Evolutionary conservation across 2,329 filamentous ascomycete species (phyloP).

Genomic region (Exophiala oligosperma): DNA sequence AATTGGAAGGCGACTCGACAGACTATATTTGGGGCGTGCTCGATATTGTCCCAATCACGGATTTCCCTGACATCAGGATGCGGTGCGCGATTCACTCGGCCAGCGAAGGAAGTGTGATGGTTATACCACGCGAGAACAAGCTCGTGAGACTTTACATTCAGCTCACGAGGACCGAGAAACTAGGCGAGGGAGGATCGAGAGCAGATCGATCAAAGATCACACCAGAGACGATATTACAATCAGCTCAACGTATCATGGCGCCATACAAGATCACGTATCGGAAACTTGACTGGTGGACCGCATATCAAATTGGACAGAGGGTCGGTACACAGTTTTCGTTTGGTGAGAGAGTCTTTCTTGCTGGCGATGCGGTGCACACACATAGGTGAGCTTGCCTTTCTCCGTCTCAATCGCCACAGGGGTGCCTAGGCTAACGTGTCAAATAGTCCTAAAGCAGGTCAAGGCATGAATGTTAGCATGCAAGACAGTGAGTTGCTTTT

Average conservation of each 20-base stretch:
- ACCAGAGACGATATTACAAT: conserved; percentile 61
- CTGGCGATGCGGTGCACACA: conserved; percentile 66
- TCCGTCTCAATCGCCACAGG: not conserved
- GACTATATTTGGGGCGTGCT: conserved; percentile 46
- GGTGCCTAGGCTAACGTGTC: not conserved
- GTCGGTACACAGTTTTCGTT: conserved; percentile 39
- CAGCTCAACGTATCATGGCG: conserved; percentile 63
- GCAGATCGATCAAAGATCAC: conserved; percentile 51
- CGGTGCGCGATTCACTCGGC: conserved; percentile 60
- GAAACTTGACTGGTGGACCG: conserved; percentile 67
- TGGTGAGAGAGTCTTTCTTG: conserved; percentile 55
- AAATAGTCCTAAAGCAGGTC: conserved; percentile 64
- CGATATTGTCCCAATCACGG: conserved; percentile 53
- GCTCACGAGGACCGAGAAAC: conserved; percentile 40
- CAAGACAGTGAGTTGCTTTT: conserved; percentile 47
- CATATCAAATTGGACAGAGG: conserved; percentile 42
- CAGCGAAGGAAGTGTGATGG: conserved; percentile 59
- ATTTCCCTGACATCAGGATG: conserved; percentile 61
- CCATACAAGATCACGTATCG: conserved; percentile 67
- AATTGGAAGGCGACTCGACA: conserved; percentile 56
- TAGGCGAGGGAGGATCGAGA: conserved; percentile 46
- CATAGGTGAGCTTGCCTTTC: conserved; percentile 40
- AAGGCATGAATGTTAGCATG: conserved; percentile 54
- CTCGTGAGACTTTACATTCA: conserved; percentile 67
- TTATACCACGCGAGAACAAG: conserved; percentile 63